Percentiles rank a stretch among this genome's conserved stretches.
phyloP scores from a whole-genome alignment of 805 yeast genomes.

The Metschnikowia anglica region DNA sequence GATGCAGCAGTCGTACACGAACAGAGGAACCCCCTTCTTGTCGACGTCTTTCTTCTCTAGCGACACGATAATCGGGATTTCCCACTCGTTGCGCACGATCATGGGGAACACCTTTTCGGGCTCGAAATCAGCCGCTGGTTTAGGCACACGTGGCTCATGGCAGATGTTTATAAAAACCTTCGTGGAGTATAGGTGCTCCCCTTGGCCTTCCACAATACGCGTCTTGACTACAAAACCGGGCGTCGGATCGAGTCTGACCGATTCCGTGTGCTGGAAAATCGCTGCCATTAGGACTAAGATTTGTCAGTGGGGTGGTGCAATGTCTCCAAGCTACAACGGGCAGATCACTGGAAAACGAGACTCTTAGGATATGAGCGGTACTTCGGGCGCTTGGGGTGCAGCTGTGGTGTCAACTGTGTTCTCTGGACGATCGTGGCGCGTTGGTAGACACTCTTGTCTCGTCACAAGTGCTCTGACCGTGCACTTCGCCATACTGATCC shows the following conservation, averaged over 20 bases:
- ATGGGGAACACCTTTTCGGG: slow-evolving; percentile 59
- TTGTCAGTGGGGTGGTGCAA: neutral
- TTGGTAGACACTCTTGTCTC: no score
- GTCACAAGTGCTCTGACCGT: no score
- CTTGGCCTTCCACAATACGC: slow-evolving; percentile 39
- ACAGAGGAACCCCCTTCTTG: slow-evolving; percentile 64
- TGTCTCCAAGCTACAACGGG: neutral
- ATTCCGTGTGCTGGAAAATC: slow-evolving; percentile 15
- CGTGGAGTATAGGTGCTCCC: slow-evolving; percentile 36
- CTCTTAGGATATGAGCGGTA: no score
- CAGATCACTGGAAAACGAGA: no score
- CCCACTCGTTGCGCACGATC: slow-evolving; percentile 75
- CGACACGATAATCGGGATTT: slow-evolving; percentile 76
- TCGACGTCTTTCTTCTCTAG: slow-evolving; percentile 56
- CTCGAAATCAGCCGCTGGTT: slow-evolving; percentile 53
- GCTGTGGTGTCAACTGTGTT: no score
- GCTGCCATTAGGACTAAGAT: slow-evolving; percentile 16
- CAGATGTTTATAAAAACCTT: slow-evolving; percentile 83
- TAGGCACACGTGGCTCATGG: slow-evolving; percentile 61
- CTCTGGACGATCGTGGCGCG: no score
- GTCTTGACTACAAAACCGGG: slow-evolving; percentile 79
- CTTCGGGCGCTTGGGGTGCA: no score
- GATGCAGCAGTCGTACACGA: slow-evolving; percentile 78
- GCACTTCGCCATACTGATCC: no score
- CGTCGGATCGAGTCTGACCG: slow-evolving; percentile 42